Percentiles rank a stretch among this genome's conserved stretches.
These are phyloP conservation scores for Teunomyces tritomae DNA, from an alignment of 805 yeast genomes.

Conservation along the genomic window DNA sequence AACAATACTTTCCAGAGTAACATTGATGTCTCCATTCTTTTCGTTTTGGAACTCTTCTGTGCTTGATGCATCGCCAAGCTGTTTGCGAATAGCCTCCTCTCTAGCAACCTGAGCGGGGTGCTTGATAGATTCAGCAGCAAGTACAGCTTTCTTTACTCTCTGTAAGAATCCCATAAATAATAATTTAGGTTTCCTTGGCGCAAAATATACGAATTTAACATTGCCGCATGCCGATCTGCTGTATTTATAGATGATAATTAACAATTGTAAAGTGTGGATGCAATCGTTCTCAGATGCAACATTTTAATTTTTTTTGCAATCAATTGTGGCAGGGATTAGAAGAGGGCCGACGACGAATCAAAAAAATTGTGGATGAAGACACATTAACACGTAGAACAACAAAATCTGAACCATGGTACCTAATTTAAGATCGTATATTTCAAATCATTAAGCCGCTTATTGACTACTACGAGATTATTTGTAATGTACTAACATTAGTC, in stretches of 20 bases:
- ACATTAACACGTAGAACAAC: too few species aligned
- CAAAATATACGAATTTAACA: neutral
- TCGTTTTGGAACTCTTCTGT: neutral
- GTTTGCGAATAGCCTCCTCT: neutral
- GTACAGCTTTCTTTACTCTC: neutral
- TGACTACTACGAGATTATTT: too few species aligned
- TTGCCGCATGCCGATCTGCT: neutral
- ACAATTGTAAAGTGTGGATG: neutral
- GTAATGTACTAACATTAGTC: neutral
- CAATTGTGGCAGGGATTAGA: conserved; percentile 2
- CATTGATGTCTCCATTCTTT: neutral
- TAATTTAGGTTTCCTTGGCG: neutral
- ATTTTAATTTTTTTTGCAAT: neutral
- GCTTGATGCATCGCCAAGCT: neutral
- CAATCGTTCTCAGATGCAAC: neutral
- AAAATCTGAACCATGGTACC: too few species aligned
- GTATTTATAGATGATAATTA: neutral
- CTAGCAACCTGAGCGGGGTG: conserved; percentile 1
- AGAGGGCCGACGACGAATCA: neutral
- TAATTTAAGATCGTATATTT: too few species aligned
- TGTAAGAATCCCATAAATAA: neutral
- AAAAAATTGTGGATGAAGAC: neutral
- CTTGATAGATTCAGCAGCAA: neutral
- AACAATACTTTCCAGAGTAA: neutral
- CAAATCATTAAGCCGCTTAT: too few species aligned